Evolutionary conservation across 768 basidiomycete species (phyloP), one percentile per base, ranked within the genome.

Genomic region (Chlorophyllum brunneum): DNA sequence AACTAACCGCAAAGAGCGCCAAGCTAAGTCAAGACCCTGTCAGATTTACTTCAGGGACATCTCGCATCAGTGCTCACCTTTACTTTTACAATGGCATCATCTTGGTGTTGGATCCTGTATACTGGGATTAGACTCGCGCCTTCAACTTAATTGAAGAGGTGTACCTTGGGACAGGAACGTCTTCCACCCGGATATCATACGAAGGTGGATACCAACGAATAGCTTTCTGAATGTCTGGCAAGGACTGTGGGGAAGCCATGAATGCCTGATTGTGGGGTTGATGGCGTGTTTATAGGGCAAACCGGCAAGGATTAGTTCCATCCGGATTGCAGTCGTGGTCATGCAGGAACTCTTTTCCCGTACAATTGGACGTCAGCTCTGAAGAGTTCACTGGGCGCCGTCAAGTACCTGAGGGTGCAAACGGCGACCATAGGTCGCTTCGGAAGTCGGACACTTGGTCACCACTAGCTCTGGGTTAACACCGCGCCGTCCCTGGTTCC

Each of bases 41-140:
- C 22, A 23, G 51, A 42, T 29, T 45, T 41, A 27, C 16, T 27
- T 18, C 29, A 30, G 30, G 11, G 9, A 13, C 39, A 44, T 15
- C 29, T 13, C 2, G 26, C 24, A 46, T 50, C 38, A 16, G 36
- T 20, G 59, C 74, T 47, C 56, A 82, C 88, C 66, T 77, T 80
- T 48, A 89, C 79, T 71, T 83, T 88, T 48, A 91, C 77, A 39
- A 92, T 86, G 1, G 79, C 88, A 70, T 90, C 87, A 62, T 91
- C 88, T 1, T 85, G 79, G 55, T 88, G 74, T 52, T 80, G 72
- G 41, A 91, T 81, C 52, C 87, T 88, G 54, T 6, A 30, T 8
- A 23, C 0, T 29, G 56, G 15, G 23, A 44, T 27, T 49, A 16
- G 48, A 48, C 8, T 47, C 51, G 29, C 10, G 22, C 13, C 7